Base-by-base conservation (phyloP, 2,329 filamentous ascomycete species). In the Penicillium italicum region DNA sequence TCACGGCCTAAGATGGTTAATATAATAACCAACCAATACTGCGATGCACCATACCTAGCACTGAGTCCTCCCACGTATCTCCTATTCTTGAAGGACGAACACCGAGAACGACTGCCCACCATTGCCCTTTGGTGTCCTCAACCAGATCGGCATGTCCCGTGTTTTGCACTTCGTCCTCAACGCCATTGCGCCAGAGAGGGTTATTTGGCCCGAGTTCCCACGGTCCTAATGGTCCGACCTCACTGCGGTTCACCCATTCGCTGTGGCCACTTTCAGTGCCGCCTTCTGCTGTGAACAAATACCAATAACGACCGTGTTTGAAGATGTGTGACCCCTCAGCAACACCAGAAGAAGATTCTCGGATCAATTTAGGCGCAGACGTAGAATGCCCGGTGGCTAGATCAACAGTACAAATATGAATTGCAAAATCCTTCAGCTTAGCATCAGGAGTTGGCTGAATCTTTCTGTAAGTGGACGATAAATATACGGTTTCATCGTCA, bases 121-220 rank as follows among this genome's bases (percentile, higher is more conserved):
- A 81, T 10, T 73, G 66, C 0, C 79, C 79, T 8, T 70, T 41
- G 0, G 57, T 66, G 38, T 78, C 78, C 55, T 79, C 74, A 7
- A 81, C 76, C 2, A 81, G 60, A 59, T 81, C 79, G 4, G 74
- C 75, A 64, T 82, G 80, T 0, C 79, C 79, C 0, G 78, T 80
- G 48, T 79, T 74, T 62, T 82, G 76, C 11, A 84, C 73, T 51
- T 78, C 77, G 41, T 80, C 78, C 4, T 76, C 68, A 0, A 74
- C 68, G 0, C 77, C 77, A 51, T 81, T 81, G 4, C 73, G 81
- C 43, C 86, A 71, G 40, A 88, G 76, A 43, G 84, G 76, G 52
- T 84, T 82, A 44, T 81, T 71, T 0, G 84, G 83, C 36, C 85
- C 83, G 1, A 78, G 68, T 62, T 85, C 81, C 69, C 86, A 89